Base-by-base conservation (phyloP, 306 rosid genomes). In the Vigna unguiculata region DNA sequence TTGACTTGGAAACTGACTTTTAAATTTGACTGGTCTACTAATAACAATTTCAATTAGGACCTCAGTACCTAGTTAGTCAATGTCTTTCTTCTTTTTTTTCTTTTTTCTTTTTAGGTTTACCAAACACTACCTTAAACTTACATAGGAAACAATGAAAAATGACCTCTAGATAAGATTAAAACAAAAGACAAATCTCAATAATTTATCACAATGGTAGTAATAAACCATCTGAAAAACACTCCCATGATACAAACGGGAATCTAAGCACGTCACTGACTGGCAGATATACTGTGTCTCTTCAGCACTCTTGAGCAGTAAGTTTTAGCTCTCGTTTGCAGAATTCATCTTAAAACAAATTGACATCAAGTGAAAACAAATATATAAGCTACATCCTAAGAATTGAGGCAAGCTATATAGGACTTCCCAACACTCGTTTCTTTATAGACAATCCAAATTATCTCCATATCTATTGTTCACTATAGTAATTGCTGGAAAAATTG, bases 381-480 rank as follows among this genome's bases (percentile, higher is more conserved):
- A 40, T 40, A 40, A 40, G 11, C 2, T 0, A 8, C 43, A 38
- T 8, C 11, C 43, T 8, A 38, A 38, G 43, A 38, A 38, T 38
- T 38, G 43, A 1, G 11, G 11, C 43, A 38, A 5, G 6, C 13
- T 0, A 40, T 40, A 9, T 40, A 9, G 45, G 13, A 40, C 45
- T 40, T 9, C 13, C 3, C 45, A 40, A 40, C 45, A 38, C 13
- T 9, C 43, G 3, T 72, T 68, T 53, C 67, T 15, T 74, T 24
- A 73, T 14, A 68, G 69, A 62, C 66, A 22, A 80, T 48, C 76
- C 45, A 48, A 77, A 67, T 24, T 68, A 63, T 67, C 48, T 30
- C 45, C 22, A 28, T 20, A 66, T 47, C 28, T 48, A 73, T 13
- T 22, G 30, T 69, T 61, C 71, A 17, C 34, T 32, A 67, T 14